Percentiles rank a stretch among this genome's conserved stretches.
Evolutionary conservation across 2,329 filamentous ascomycete genomes (phyloP).

Genomic region (Ophiostoma sp.): DNA sequence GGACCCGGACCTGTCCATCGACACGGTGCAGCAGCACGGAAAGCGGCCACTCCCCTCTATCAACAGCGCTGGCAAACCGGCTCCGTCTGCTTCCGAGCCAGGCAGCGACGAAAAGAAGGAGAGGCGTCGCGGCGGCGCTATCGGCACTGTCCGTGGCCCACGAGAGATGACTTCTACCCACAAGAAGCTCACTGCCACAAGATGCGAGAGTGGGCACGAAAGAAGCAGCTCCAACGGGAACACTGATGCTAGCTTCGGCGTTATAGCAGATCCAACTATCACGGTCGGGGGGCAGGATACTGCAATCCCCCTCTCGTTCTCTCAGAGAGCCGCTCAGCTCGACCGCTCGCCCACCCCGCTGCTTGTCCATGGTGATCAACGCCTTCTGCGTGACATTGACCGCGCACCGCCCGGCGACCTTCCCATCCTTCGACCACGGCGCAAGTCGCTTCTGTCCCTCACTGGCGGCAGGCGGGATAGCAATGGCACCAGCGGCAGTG

Average conservation of each 20-base stretch:
- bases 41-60: neutral
- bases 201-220: neutral
- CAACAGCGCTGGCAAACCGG: neutral
- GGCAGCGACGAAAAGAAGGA: neutral
- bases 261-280: neutral
- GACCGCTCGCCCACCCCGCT: constrained; percentile 25
- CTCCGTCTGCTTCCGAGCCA: neutral
- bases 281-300: neutral
- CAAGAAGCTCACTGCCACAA: neutral
- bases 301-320: constrained; percentile 21
- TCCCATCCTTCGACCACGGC: constrained; percentile 28
- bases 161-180: neutral
- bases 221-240: neutral
- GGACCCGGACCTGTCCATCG: neutral
- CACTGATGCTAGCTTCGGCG: neutral
- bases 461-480: neutral
- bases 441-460: constrained; percentile 26
- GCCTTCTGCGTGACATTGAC: constrained; percentile 37
- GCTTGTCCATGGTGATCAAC: constrained; percentile 36
- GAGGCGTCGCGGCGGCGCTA: neutral
- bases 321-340: constrained; percentile 20
- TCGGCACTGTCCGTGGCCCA: neutral
- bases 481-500: neutral
- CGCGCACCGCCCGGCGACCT: constrained; percentile 39
- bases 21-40: neutral